Base-by-base conservation (phyloP, 129 eudicot species). In the Glebionis coronaria region DNA sequence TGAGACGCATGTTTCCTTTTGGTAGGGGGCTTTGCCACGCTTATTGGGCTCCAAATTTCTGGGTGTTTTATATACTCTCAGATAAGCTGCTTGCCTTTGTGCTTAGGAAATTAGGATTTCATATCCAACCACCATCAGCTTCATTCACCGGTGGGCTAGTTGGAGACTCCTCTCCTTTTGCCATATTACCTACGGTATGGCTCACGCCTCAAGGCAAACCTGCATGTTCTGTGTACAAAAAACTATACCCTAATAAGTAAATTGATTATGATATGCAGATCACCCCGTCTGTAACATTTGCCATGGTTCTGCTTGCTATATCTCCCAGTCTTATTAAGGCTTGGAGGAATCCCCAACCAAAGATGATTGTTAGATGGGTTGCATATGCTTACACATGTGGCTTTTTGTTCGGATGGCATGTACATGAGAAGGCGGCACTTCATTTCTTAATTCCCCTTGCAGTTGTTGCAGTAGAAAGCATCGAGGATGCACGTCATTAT, bases 1-100 rank as follows among this genome's bases (percentile, higher is more conserved):
- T 93, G 53, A 78, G 67, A 56, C 97, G 99, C 76, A 86, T 93
- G 97, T 93, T 93, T 79, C 99, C 99, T 66, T 93, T 93, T 76
- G 97, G 99, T 31, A 79, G 99, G 82, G 99, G 99, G 45, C 88
- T 93, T 64, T 89, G 95, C 75, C 99, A 93, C 81, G 99, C 99
- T 58, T 93, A 88, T 60, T 93, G 99, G 97, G 97, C 99, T 78
- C 99, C 99, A 49, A 93, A 93, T 68, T 89, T 93, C 71, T 93
- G 99, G 97, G 99, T 87, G 10, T 89, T 93, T 62, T 93, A 93
- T 70, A 89, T 93, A 42, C 81, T 93, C 15, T 28, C 80, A 6
- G 99, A 93, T 81, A 93, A 93, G 61, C 15, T 73, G 12, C 81
- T 93, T 46, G 82, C 95, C 9, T 86, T 81, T 63, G 53, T 73